Evolutionary conservation across 208 protist genomes (phyloP).

Genomic region (Trypanosoma melophagium): DNA sequence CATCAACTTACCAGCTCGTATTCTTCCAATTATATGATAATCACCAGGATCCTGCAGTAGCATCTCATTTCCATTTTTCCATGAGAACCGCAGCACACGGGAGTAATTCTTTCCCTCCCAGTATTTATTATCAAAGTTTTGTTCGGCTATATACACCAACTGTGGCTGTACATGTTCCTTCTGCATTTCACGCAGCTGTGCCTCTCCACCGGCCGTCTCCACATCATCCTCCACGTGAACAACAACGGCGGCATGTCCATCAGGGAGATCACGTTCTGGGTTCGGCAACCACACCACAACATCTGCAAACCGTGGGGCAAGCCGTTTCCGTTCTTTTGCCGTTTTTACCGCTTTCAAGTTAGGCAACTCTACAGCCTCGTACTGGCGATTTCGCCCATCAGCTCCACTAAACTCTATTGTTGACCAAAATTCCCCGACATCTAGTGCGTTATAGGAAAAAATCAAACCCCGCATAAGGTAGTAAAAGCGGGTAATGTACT

Average conservation of each 20-base stretch:
- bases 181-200: slow-evolving; percentile 32
- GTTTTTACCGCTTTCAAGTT: slow-evolving; percentile 40
- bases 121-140: slow-evolving; percentile 57
- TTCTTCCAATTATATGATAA: slow-evolving; percentile 32
- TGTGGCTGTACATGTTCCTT: slow-evolving; percentile 46
- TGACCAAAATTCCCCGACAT: neutral
- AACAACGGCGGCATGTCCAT: slow-evolving; percentile 57
- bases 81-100: slow-evolving; percentile 46
- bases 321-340: slow-evolving; percentile 44
- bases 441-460: neutral
- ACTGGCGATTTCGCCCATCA: neutral
- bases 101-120: slow-evolving; percentile 60
- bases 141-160: slow-evolving; percentile 65
- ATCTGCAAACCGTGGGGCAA: slow-evolving; percentile 43
- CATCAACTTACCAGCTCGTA: slow-evolving; percentile 48
- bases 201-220: slow-evolving; percentile 36
- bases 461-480: neutral
- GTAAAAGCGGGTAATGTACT: slow-evolving; percentile 12
- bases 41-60: slow-evolving; percentile 32
- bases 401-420: neutral
- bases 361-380: neutral
- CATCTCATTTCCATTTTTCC: slow-evolving; percentile 30
- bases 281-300: slow-evolving; percentile 38
- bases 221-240: slow-evolving; percentile 60
- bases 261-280: neutral